Conservation (phyloP, 73 alveolate genomes). For the Breviolum minutum region DNA sequence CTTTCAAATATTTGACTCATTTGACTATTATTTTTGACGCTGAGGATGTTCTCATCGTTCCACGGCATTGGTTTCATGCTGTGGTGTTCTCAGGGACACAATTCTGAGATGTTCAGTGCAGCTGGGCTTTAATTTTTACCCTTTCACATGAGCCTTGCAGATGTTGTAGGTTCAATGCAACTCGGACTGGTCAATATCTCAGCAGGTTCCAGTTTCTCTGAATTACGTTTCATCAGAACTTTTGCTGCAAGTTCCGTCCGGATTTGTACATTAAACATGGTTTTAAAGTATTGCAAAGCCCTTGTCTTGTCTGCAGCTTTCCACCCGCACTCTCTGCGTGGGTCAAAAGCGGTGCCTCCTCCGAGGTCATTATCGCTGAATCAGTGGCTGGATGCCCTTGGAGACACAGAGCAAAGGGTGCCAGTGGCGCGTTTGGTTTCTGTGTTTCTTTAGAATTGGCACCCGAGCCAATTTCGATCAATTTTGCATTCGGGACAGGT, state of each 20-base stretch:
- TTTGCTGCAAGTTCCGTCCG: neutral
- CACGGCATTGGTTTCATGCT: constrained; percentile 91
- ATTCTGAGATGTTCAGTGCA: neutral
- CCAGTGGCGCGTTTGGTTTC: neutral
- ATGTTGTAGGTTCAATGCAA: constrained; percentile 37
- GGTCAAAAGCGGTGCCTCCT: too few relatives aligned
- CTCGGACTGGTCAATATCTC: constrained; percentile 34
- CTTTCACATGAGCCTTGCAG: neutral
- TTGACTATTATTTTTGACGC: neutral
- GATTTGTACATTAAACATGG: neutral
- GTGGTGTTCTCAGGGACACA: neutral
- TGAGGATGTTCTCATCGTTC: constrained; percentile 73
- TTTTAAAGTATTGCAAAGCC: neutral
- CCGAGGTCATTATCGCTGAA: constrained; percentile 71
- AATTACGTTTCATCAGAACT: neutral
- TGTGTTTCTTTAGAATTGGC: neutral
- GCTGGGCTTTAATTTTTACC: too few relatives aligned
- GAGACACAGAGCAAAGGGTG: constrained; percentile 67
- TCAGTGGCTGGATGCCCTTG: constrained; percentile 82
- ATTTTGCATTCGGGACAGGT: neutral
- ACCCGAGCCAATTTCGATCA: neutral
- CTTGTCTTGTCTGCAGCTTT: too few relatives aligned
- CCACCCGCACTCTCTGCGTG: too few relatives aligned
- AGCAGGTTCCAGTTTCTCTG: neutral
- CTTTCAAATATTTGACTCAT: too few relatives aligned